Conservation (phyloP, 1,284 basidiomycete genomes). For the Malassezia pachydermatis region DNA sequence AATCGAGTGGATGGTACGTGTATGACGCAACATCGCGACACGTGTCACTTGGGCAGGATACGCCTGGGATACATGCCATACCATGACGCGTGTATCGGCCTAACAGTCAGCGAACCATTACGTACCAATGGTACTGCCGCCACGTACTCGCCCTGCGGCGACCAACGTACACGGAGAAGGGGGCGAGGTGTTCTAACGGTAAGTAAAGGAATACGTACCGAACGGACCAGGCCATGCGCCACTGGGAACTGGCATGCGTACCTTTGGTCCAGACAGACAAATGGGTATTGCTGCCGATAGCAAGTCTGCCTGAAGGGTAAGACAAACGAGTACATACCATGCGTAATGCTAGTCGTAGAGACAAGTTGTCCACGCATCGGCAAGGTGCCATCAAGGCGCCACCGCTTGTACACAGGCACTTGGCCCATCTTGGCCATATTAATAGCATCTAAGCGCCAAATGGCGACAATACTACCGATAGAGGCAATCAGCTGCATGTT, state of each 20-base stretch:
- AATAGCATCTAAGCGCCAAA: constrained; percentile 10
- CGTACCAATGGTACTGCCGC: constrained; percentile 8
- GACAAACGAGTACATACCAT: neutral
- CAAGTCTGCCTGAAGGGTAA: neutral
- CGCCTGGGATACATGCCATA: neutral
- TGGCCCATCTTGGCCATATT: neutral
- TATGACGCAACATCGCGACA: constrained; percentile 4
- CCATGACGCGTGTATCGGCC: constrained; percentile 11
- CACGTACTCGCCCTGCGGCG: constrained; percentile 11
- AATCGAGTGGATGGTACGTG: constrained; percentile 6
- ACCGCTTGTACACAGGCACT: constrained; percentile 10
- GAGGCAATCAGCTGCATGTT: constrained; percentile 11
- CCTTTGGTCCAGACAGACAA: constrained; percentile 2
- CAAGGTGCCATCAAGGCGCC: constrained; percentile 13
- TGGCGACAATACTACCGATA: constrained; percentile 9
- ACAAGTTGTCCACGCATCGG: constrained; percentile 10
- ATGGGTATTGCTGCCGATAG: constrained; percentile 6
- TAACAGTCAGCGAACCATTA: neutral
- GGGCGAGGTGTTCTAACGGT: constrained; percentile 1
- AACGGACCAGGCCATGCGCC: neutral
- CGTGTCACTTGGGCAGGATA: neutral
- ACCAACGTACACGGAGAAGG: constrained; percentile 15
- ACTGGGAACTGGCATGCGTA: neutral
- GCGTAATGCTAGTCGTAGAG: neutral
- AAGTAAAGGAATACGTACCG: neutral